Conservation (phyloP, 352 stramenopile genomes). For the Phytophthora sojae region DNA sequence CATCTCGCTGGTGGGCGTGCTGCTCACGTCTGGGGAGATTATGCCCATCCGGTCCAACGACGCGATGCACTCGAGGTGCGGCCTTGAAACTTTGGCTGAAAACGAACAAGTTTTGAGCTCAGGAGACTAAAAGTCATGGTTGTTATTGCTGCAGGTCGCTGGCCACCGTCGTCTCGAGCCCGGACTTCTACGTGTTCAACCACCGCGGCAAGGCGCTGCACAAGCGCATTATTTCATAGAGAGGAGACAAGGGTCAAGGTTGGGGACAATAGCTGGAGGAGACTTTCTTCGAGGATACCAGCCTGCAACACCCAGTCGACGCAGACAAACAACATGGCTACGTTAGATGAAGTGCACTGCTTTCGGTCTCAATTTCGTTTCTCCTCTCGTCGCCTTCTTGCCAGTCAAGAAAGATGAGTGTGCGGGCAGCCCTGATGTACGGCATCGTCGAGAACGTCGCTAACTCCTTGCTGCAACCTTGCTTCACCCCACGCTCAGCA, state of each 20-base stretch:
- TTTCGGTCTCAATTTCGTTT: no score
- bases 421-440: no score
- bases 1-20: constrained; percentile 70
- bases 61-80: constrained; percentile 68
- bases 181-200: constrained; percentile 87
- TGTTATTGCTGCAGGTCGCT: constrained; percentile 54
- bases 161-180: constrained; percentile 64
- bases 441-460: no score
- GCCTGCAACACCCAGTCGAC: no score
- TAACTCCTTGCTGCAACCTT: no score
- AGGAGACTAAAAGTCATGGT: background rate
- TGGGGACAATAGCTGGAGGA: background rate
- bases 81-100: background rate
- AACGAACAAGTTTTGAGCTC: background rate
- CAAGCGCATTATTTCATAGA: constrained; percentile 64
- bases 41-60: constrained; percentile 79
- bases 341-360: no score
- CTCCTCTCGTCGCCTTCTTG: no score
- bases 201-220: constrained; percentile 79
- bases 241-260: background rate
- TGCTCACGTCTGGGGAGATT: constrained; percentile 75
- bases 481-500: no score
- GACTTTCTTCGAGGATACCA: no score
- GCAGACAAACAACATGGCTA: no score
- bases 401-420: no score